A percentile compares a stretch with the other conserved stretches of the same genome.
Evolutionary conservation across 1,284 basidiomycete species (phyloP).

Genomic region (Austroboletus novae-zelandiae): DNA sequence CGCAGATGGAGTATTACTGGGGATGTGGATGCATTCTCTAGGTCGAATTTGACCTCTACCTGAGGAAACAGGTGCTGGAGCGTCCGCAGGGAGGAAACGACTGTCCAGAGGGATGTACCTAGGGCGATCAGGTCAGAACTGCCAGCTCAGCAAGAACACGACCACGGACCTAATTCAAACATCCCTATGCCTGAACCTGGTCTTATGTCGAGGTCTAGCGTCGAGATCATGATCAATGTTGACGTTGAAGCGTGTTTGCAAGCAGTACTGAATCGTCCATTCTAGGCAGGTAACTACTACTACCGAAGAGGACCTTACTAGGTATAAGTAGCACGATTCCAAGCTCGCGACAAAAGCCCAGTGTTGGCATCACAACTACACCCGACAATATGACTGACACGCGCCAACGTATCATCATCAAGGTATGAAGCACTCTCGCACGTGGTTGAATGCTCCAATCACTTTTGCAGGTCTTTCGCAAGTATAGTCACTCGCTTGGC

Average conservation of each 20-base stretch:
- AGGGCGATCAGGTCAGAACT: constrained; percentile 7
- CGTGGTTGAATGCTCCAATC: too few species aligned
- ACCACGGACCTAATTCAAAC: constrained; percentile 66
- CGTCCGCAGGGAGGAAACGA: constrained; percentile 67
- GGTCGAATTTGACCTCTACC: constrained; percentile 82
- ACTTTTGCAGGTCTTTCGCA: constrained; percentile 64
- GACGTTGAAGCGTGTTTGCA: too few species aligned
- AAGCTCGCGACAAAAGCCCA: too few species aligned
- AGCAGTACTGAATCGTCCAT: too few species aligned
- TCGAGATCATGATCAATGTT: constrained; percentile 51
- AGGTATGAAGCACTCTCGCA: constrained; percentile 39
- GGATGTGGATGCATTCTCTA: constrained; percentile 66
- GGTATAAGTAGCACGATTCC: too few species aligned
- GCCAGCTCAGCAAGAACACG: background rate
- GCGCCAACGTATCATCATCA: constrained; percentile 63
- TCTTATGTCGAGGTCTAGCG: constrained; percentile 70
- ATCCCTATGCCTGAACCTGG: constrained; percentile 78
- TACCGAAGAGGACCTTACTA: too few species aligned
- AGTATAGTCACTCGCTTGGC: constrained; percentile 80
- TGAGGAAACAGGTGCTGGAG: constrained; percentile 72
- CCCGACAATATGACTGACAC: constrained; percentile 35
- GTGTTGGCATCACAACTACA: background rate
- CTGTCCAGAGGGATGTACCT: constrained; percentile 82
- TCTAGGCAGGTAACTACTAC: too few species aligned
- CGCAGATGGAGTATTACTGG: constrained; percentile 77